phyloP scores from a whole-genome alignment of 164 flowering plant genomes.

The Annona squamosa region DNA sequence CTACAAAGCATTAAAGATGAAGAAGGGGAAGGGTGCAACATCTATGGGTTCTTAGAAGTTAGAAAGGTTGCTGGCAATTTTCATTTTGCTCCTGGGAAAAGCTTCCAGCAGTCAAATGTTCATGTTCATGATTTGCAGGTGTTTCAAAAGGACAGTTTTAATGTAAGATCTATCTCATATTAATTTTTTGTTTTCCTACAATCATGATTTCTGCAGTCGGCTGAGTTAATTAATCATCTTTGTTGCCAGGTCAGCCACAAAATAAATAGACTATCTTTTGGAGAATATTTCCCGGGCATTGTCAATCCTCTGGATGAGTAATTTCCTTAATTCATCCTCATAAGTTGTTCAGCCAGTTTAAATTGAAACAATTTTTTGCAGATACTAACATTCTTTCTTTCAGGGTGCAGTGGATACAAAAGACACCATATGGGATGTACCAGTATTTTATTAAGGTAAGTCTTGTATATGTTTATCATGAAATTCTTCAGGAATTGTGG shows the following conservation, averaged over 20 bases:
- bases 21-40: constrained; percentile 82
- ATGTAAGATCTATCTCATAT: constrained; percentile 34
- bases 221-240: neutral
- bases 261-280: constrained; percentile 57
- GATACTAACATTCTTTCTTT: constrained; percentile 6
- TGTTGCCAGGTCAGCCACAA: constrained; percentile 56
- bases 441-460: constrained; percentile 77
- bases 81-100: constrained; percentile 68
- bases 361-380: neutral
- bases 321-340: constrained; percentile 1
- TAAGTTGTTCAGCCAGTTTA: neutral
- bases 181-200: constrained; percentile 1
- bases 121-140: constrained; percentile 43
- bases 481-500: neutral
- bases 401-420: constrained; percentile 63
- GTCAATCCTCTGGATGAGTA: constrained; percentile 81
- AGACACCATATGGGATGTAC: constrained; percentile 49
- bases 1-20: constrained; percentile 58
- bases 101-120: constrained; percentile 52
- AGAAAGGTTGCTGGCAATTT: constrained; percentile 75
- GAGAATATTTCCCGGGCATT: constrained; percentile 57
- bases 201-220: neutral
- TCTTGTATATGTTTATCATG: neutral
- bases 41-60: constrained; percentile 66
- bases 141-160: constrained; percentile 38